Evolutionary conservation across 1,139 yeast species (phyloP).

Genomic region (Debaryomyces fabryi): DNA sequence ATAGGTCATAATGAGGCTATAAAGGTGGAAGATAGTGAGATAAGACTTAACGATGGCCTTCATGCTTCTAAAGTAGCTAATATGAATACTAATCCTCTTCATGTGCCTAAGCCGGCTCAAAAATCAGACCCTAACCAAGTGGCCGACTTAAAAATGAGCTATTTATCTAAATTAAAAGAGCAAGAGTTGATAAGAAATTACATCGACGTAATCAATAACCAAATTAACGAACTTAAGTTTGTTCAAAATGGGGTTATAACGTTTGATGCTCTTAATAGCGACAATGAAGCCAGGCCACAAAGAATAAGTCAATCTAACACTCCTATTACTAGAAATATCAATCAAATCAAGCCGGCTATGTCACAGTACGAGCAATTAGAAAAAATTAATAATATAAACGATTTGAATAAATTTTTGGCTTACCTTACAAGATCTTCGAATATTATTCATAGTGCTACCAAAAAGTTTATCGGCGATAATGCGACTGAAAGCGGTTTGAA

Average conservation of each 20-base stretch:
- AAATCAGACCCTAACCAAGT: constrained; percentile 15
- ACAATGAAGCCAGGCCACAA: constrained; percentile 3
- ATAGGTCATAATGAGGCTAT: constrained; percentile 1
- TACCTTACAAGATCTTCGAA: constrained; percentile 43
- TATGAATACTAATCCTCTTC: not conserved
- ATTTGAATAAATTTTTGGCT: constrained; percentile 45
- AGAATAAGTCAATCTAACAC: constrained; percentile 8
- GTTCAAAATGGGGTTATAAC: constrained; percentile 52
- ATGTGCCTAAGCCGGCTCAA: not conserved
- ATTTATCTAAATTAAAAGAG: constrained; percentile 45
- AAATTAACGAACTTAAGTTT: constrained; percentile 48
- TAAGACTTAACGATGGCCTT: not conserved
- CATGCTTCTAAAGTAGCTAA: not conserved
- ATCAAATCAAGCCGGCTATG: not conserved
- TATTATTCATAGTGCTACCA: constrained; percentile 46
- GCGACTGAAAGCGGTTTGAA: constrained; percentile 24
- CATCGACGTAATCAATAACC: constrained; percentile 47
- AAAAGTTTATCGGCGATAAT: constrained; percentile 23
- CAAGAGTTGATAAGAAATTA: constrained; percentile 49
- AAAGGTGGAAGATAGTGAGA: not conserved
- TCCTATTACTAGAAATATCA: not conserved
- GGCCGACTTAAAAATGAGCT: constrained; percentile 32
- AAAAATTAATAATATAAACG: constrained; percentile 43
- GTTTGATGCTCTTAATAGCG: constrained; percentile 42
- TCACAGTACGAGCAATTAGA: constrained; percentile 39